Evolutionary conservation across 192 early-diverging fungal species (phyloP).

Genomic region (Coemansia sp.): DNA sequence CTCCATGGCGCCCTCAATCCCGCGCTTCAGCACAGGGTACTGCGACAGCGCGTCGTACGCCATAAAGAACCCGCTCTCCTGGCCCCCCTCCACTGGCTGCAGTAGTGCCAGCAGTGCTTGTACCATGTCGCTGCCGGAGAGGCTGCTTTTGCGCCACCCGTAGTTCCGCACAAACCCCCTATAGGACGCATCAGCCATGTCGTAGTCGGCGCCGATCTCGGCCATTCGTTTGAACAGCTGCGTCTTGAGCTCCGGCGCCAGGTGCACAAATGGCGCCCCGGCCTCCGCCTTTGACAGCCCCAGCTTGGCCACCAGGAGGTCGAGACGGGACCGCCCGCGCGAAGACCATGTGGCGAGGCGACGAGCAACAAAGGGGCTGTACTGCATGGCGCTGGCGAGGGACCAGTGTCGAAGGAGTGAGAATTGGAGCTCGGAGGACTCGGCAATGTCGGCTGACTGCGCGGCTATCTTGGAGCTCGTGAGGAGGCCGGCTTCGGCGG

Average conservation of each 20-base stretch:
- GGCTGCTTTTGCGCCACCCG: conserved; percentile 61
- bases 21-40: conserved; percentile 45
- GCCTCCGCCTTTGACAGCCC: conserved; percentile 85
- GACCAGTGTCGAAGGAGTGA: conserved; percentile 92
- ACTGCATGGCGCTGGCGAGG: conserved; percentile 81
- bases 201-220: conserved; percentile 73
- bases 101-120: conserved; percentile 76
- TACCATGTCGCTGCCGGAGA: conserved; percentile 81
- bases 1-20: conserved; percentile 71
- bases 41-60: conserved; percentile 81
- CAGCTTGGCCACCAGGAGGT: conserved; percentile 79
- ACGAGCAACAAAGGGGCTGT: conserved; percentile 82
- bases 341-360: conserved; percentile 89
- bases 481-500: conserved; percentile 31
- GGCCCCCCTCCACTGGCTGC: not conserved
- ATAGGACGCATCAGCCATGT: conserved; percentile 72
- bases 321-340: conserved; percentile 73
- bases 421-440: conserved; percentile 77
- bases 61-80: conserved; percentile 69
- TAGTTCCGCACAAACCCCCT: conserved; percentile 76
- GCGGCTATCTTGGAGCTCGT: conserved; percentile 22
- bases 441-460: conserved; percentile 13
- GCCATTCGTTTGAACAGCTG: conserved; percentile 65
- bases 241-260: conserved; percentile 74
- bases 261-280: conserved; percentile 68